Percentiles rank a stretch among this genome's conserved stretches.
Conservation (phyloP, 2,329 filamentous ascomycete genomes). For the Colletotrichum magnum region DNA sequence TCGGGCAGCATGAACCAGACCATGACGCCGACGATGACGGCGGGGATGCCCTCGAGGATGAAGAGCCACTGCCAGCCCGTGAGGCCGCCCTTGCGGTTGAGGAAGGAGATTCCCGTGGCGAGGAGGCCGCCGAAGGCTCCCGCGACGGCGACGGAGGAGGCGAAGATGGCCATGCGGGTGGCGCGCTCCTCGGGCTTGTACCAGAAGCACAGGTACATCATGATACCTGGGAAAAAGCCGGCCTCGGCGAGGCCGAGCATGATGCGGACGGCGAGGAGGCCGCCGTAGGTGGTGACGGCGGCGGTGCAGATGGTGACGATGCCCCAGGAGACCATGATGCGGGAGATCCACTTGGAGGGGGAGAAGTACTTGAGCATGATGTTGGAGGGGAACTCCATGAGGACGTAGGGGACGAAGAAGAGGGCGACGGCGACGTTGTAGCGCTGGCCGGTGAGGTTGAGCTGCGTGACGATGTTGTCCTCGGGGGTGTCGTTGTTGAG, state of each 20-base stretch:
- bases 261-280: constrained; percentile 62
- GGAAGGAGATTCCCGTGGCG: constrained; percentile 64
- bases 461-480: constrained; percentile 49
- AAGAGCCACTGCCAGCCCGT: constrained; percentile 76
- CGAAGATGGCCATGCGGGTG: constrained; percentile 72
- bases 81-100: constrained; percentile 61
- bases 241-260: constrained; percentile 66
- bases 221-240: constrained; percentile 67
- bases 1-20: constrained; percentile 51
- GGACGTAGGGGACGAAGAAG: constrained; percentile 49
- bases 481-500: constrained; percentile 52
- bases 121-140: constrained; percentile 74
- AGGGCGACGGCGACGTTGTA: constrained; percentile 50
- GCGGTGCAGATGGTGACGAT: constrained; percentile 64
- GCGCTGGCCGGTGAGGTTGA: constrained; percentile 49
- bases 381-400: constrained; percentile 52
- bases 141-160: constrained; percentile 69
- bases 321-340: constrained; percentile 63
- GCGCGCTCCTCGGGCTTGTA: constrained; percentile 72
- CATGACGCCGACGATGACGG: constrained; percentile 49
- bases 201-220: constrained; percentile 74
- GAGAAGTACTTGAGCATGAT: constrained; percentile 53
- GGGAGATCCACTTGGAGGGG: constrained; percentile 51
- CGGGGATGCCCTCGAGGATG: constrained; percentile 61
- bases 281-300: constrained; percentile 61